Conservation (phyloP, 345 rosid species). For the Linum trigynum region DNA sequence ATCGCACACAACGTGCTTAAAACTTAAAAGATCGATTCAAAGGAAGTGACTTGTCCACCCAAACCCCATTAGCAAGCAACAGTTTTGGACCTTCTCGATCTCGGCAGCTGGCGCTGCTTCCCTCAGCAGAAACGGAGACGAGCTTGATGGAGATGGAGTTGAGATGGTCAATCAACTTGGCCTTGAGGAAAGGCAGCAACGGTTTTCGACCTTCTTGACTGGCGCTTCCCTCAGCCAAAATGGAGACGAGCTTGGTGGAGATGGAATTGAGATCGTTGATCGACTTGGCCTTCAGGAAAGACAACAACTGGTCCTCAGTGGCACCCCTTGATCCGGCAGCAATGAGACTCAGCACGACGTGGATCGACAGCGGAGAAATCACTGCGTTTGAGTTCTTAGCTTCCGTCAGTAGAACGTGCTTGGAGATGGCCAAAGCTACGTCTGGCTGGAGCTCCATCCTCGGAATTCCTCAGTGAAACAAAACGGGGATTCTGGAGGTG, state of each 20-base stretch:
- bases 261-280: conserved; percentile 42
- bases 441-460: conserved; percentile 61
- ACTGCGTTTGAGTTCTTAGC: conserved; percentile 50
- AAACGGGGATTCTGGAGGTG: too few species aligned
- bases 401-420: conserved; percentile 33
- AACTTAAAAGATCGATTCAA: conserved; percentile 51
- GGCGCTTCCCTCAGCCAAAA: conserved; percentile 55
- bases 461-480: background rate
- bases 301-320: conserved; percentile 63
- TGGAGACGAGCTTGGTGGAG: conserved; percentile 46
- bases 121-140: conserved; percentile 54
- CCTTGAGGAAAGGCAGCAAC: conserved; percentile 65
- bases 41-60: conserved; percentile 59
- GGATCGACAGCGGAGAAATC: conserved; percentile 72
- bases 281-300: conserved; percentile 58
- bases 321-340: conserved; percentile 57
- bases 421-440: conserved; percentile 39
- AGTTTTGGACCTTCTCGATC: conserved; percentile 50
- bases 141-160: conserved; percentile 46
- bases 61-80: conserved; percentile 51
- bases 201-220: conserved; percentile 34
- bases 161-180: conserved; percentile 47
- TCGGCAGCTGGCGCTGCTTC: conserved; percentile 21
- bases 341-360: conserved; percentile 56
- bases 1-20: conserved; percentile 40